Percentiles rank a stretch among this genome's conserved stretches.
Conservation (phyloP, 2,329 filamentous ascomycete genomes). For the Lachnum nothofagi region DNA sequence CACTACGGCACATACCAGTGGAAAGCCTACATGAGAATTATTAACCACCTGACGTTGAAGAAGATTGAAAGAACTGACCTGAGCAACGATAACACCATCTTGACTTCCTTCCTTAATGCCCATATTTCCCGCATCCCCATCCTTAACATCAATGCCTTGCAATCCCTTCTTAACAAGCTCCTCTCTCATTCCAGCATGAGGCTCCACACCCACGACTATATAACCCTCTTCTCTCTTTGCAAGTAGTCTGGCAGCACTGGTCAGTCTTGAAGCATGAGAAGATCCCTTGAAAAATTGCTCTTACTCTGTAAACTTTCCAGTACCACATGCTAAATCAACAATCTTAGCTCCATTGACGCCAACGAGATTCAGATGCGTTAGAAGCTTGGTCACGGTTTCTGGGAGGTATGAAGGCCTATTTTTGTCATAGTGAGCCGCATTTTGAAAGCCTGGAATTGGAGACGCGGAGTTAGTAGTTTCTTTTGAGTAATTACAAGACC, state of each 20-base stretch:
- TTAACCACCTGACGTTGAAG: not conserved
- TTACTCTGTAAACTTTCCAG: conserved; percentile 63
- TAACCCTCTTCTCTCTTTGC: conserved; percentile 54
- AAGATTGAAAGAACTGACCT: conserved; percentile 46
- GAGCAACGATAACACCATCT: conserved; percentile 62
- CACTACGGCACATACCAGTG: conserved; percentile 15
- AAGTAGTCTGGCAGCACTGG: no score
- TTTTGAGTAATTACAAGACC: no score
- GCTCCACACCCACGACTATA: conserved; percentile 57
- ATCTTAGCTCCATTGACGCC: conserved; percentile 44
- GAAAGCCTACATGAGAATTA: not conserved
- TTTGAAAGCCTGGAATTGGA: conserved; percentile 53
- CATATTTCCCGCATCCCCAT: conserved; percentile 56
- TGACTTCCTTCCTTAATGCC: conserved; percentile 52
- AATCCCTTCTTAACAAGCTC: conserved; percentile 56
- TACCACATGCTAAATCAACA: conserved; percentile 63
- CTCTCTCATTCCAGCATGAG: conserved; percentile 60
- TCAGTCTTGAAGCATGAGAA: not conserved
- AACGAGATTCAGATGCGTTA: conserved; percentile 49
- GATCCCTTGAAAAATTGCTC: not conserved
- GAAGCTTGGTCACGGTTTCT: conserved; percentile 53
- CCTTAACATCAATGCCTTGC: conserved; percentile 39
- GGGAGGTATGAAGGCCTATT: conserved; percentile 63
- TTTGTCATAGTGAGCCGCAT: conserved; percentile 60
- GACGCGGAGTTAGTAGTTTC: no score